Evolutionary conservation across 208 protist genomes (phyloP), one percentile per base, ranked within the genome.

Genomic region (Acanthamoeba triangularis): DNA sequence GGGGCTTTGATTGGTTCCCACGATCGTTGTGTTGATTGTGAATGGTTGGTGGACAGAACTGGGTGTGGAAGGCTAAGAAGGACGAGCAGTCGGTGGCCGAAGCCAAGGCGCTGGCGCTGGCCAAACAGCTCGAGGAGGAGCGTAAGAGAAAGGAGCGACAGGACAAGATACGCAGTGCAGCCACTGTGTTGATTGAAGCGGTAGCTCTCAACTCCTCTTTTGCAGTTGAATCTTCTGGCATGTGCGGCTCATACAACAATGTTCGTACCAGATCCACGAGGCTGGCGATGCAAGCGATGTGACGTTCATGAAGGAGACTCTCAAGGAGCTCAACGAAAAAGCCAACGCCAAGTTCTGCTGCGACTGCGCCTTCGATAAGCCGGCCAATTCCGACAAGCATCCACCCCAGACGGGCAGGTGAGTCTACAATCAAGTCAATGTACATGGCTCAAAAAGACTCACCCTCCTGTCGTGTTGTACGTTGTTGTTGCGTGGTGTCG

Each of bases 51-150:
- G 1, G 37, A 11, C 30, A 78, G 69, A 78, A 78, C 37, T 78
- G 69, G 69, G 69, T 78, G 23, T 78, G 69, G 69, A 78, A 78
- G 69, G 69, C 69, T 30, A 78, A 78, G n/a, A 16, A 35, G 30
- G n/a, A 78, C 2, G 37, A n/a, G 69, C 25, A 11, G 6, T 65
- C 59, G 59, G 37, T 3, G 37, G 59, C 59, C 23, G 69, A 78
- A n/a, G 69, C n/a, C 33, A 41, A 23, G 33, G 69, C 13, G 8
- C 23, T 47, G 69, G 69, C 37, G 28, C 13, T 47, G n/a, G 69
- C 69, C n/a, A 41, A 44, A 30, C 8, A 0, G 30, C 25, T 30
- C 28, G 69, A 78, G 30, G 23, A 78, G 69, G 30, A 78, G 37
- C 69, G 69, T 30, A 41, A 78, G 37, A 30, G 30, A 44, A 0